Base-by-base conservation (phyloP, 169 alveolate genomes). In the Theileria orientalis region DNA sequence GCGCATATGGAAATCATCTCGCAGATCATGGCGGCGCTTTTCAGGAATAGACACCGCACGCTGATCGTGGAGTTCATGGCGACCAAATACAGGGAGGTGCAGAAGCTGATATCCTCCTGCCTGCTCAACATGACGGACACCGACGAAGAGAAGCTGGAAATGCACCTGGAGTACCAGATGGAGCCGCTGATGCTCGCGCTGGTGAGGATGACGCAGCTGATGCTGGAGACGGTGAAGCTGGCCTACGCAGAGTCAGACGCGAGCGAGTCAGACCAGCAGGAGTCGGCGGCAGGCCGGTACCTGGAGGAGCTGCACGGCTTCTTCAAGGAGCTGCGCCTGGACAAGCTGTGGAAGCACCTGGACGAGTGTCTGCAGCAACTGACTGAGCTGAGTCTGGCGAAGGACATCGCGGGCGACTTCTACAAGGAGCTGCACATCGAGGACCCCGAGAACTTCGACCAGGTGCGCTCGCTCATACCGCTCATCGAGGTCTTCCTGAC, bases 401-500 rank as follows among this genome's bases (percentile, higher is more conserved):
- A 42, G 23, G 16, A 35, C 16, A 29, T 41, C 23, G 19, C 56
- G 60, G 60, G 60, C 1, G 60, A 49, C 27, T 49, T 49, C 25
- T 35, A 59, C 69, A 44, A 52, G 30, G 80, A 61, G 32, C 25
- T 16, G 33, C 25, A 37, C 27, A 35, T 52, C 33, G 77, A 70
- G 21, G 60, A 78, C 35, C 54, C 74, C 19, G 46, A 3, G 21
- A 2, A 9, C 42, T 3, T 69, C 40, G 86, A 78, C 41, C 49
- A 30, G 32, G 37, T 78, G 41, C 19, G 25, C n/a, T 8, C 37
- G 37, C 60, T 78, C 57, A 68, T 78, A 37, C 86, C 86, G 6
- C 52, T 78, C 27, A 69, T 78, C 25, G 86, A 69, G 62, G 86
- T 70, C 16, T 69, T 63, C 41, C 33, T 78, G 71, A 37, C 32